These are phyloP conservation scores for sorghum (Sorghum bicolor) DNA, from an alignment of 176 grass and related monocot genomes.

Conservation along the genomic window DNA sequence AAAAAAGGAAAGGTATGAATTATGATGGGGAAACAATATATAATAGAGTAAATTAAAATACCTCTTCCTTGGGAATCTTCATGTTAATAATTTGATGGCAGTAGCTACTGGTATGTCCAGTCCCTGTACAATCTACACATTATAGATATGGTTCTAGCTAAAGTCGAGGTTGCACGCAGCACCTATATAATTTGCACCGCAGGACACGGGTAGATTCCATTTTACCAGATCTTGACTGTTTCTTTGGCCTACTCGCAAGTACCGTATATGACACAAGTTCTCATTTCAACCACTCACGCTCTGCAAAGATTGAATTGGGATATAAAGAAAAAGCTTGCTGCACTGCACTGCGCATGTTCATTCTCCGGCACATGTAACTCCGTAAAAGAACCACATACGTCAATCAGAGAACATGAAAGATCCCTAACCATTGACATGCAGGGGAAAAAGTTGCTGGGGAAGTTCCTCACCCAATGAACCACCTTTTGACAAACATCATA, in stretches of 20 bases:
- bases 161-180: not conserved
- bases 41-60: no score
- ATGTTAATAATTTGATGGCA: not conserved
- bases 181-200: not conserved
- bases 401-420: conserved; percentile 20
- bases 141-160: not conserved
- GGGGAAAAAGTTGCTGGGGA: not conserved
- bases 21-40: not conserved
- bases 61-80: not conserved
- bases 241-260: not conserved
- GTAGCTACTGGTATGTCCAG: not conserved
- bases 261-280: not conserved
- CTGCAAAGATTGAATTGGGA: not conserved
- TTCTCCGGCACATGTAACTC: conserved; percentile 25
- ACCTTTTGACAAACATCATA: conserved; percentile 26
- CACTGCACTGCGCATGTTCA: not conserved
- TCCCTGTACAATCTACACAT: not conserved
- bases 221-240: conserved; percentile 16
- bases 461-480: conserved; percentile 8
- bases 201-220: not conserved
- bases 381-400: not conserved
- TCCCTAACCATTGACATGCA: not conserved
- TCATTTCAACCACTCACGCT: not conserved
- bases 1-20: not conserved
- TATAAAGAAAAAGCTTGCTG: no score